A percentile compares a stretch with the other conserved stretches of the same genome.
phyloP scores from a whole-genome alignment of 257 asterid species.

The Przewalskia tangutica region DNA sequence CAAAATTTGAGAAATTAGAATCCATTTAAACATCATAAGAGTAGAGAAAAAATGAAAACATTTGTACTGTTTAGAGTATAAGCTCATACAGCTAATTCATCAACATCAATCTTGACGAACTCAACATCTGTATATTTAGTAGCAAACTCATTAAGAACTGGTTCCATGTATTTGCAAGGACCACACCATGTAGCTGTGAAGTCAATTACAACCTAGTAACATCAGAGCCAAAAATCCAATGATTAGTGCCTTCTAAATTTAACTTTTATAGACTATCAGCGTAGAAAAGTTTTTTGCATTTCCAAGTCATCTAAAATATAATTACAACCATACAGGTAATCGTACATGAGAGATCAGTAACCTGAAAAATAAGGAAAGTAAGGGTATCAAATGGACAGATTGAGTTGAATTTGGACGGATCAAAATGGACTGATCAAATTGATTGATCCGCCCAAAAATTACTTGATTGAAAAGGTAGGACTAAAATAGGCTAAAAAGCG shows the following conservation, averaged over 20 bases:
- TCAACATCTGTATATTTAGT: constrained; percentile 21
- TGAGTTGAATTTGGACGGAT: too few relatives aligned
- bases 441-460: too few relatives aligned
- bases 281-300: neutral
- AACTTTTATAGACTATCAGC: neutral
- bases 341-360: neutral
- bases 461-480: too few relatives aligned
- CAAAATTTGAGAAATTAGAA: neutral
- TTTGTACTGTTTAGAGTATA: neutral
- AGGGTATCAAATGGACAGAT: too few relatives aligned
- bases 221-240: neutral
- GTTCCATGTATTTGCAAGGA: constrained; percentile 34
- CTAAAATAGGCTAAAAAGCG: too few relatives aligned
- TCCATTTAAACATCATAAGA: neutral
- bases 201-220: constrained; percentile 23
- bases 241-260: neutral
- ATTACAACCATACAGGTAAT: too few relatives aligned
- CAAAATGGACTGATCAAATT: too few relatives aligned
- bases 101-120: constrained; percentile 34
- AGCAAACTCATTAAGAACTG: constrained; percentile 16
- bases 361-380: neutral
- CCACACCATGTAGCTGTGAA: constrained; percentile 38
- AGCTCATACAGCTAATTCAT: constrained; percentile 10
- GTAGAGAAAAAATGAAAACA: neutral
- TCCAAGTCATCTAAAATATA: neutral